Base-by-base conservation (phyloP, 2,329 filamentous ascomycete genomes). In the Talaromyces sp. region DNA sequence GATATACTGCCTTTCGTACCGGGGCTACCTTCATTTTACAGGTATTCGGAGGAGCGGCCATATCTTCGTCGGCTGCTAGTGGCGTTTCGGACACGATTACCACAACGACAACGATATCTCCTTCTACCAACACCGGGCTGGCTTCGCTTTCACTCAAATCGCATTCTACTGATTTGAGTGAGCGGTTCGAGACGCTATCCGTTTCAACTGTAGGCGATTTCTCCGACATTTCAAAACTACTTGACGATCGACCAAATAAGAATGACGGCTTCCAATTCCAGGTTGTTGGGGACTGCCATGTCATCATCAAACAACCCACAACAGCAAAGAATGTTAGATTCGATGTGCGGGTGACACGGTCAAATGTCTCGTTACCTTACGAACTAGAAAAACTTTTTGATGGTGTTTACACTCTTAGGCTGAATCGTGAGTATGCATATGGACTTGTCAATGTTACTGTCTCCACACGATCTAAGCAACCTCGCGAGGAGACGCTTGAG, bases 221-320 rank as follows among this genome's bases (percentile, higher is more conserved):
- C 10, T 69, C 72, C 25, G 69, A 68, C 17, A 69, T 72, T 43
- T 68, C 69, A 17, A 70, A 70, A 27, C 70, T 70, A 39, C 67
- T 69, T 33, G 62, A 68, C 13, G 69, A 70, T 27, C 64, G 67
- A 27, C 62, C 66, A 13, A 75, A 72, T 22, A 73, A 77, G 17
- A 73, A 74, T 3, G 77, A 79, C 45, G 72, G 74, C 11, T 86
- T 85, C 70, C 81, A 84, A 65, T 76, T 86, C n/a, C 79, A 84
- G 66, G 78, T 82, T n/a, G 78, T 85, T 67, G 83, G 82, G 5
- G 81, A 85, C 66, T 80, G 80, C 57, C 83, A 86, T 69, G 81
- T 86, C 63, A 73, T 84, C 50, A 77, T 87, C 59, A 81, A 81
- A 50, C 81, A 83, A 9, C 82, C 83, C 8, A 73, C 73, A 43